Percentiles rank a stretch among this genome's conserved stretches.
These are phyloP conservation scores for Fragaria ananassa DNA, from an alignment of 306 rosid genomes.

Conservation along the genomic window DNA sequence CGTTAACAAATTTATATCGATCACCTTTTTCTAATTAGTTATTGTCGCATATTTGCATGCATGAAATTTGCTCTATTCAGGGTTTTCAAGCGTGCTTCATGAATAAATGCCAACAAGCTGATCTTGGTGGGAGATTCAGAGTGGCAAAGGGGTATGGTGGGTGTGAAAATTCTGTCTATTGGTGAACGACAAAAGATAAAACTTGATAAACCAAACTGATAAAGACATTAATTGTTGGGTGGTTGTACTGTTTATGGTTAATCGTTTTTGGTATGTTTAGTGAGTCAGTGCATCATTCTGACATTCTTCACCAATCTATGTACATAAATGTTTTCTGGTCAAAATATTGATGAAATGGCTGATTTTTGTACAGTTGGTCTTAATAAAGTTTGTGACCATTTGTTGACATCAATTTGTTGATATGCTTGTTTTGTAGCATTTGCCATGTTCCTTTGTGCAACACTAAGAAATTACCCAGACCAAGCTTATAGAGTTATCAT, in stretches of 20 bases:
- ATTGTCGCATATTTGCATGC: neutral
- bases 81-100: conserved; percentile 81
- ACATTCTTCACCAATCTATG: neutral
- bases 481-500: neutral
- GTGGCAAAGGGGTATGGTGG: conserved; percentile 89
- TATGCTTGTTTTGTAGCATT: neutral
- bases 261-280: neutral
- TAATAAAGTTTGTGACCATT: neutral
- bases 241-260: neutral
- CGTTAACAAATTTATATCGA: neutral
- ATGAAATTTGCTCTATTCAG: conserved; percentile 34
- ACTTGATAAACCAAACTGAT: conserved; percentile 66
- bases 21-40: conserved; percentile 20
- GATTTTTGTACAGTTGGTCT: neutral
- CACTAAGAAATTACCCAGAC: neutral
- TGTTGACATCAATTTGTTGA: neutral
- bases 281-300: neutral
- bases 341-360: conserved; percentile 3
- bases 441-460: neutral
- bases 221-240: conserved; percentile 15
- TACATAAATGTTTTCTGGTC: conserved; percentile 2
- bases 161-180: conserved; percentile 75
- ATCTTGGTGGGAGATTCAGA: conserved; percentile 84
- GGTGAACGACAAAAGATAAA: conserved; percentile 84
- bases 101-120: conserved; percentile 70